Base-by-base conservation (phyloP, 768 basidiomycete species). In the Epithele typhae region DNA sequence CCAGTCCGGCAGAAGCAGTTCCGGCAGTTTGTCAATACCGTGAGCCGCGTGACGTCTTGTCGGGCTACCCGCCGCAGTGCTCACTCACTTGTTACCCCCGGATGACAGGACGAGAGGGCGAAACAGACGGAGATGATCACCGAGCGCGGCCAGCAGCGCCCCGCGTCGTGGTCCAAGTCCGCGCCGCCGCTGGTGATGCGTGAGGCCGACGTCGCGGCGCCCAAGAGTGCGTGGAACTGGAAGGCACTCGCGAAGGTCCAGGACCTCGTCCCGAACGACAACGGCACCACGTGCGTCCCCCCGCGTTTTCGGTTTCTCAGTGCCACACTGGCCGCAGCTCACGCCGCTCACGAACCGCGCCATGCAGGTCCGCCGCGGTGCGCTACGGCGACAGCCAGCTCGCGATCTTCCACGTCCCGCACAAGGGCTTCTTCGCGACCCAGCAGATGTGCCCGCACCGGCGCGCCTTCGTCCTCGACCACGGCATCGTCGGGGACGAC, bases 401-500 rank as follows among this genome's bases (percentile, higher is more conserved):
- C 5, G 84, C 84, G 1, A 68, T 87, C 23, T 89, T 78, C 60
- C 77, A 79, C 57, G 72, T 87, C 18, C 79, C 83, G 0, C 65
- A 66, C 1, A 68, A 72, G 35, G 78, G 78, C 0, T 75, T 77
- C 55, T 87, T 76, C 57, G 81, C 82, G 1, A 82, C 80, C 2
- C 85, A 87, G 58, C 84, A 87, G 71, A 71, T 71, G 73, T 70
- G 68, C 47, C 70, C 72, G 1, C 72, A 78, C 53, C 72, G 71
- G 54, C 73, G 78, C 3, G 83, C 85, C 0, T 84, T 86, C 55
- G 81, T 87, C 8, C 77, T 87, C 8, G 80, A 80, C 24, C 78
- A 85, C 49, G 81, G 81, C 15, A 75, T 89, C 43, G 67, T 89
- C 8, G 82, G 83, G 0, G 83, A 86, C 54, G 79, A 81, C 40